Evolutionary conservation across 169 alveolate genomes (phyloP), one percentile per base, ranked within the genome.

Genomic region (Theileria parva): DNA sequence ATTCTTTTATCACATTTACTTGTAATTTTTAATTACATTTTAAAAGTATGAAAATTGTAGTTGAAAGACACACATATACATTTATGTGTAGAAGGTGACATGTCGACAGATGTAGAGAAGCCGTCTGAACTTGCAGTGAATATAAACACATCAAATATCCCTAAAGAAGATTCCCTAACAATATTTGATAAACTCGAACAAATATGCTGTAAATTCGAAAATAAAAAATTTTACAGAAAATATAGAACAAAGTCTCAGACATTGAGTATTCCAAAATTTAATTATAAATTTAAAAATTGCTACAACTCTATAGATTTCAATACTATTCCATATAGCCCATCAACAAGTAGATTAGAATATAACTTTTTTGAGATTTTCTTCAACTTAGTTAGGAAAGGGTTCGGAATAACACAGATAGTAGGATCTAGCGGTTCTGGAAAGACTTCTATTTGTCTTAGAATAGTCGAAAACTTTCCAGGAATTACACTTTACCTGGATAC

Each of bases 371-470:
- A 44, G 0, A 21, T 59, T 28, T 73, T 73, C 25, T 59, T 57
- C 34, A 73, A 73, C 39, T 21, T 73, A 12, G 80, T 76, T 15
- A 60, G 51, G 32, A 65, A 81, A 48, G 81, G 86, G 27, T 53
- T 72, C 6, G 89, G 89, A 19, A 83, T 83, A 12, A 75, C 81
- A n/a, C 79, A 83, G 78, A 55, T 83, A n/a, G 67, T 66, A 23
- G 89, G 89, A 32, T 37, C 86, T 19, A 83, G 89, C 53, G 89
- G 89, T 0, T 72, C 85, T 34, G 89, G 89, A 11, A 83, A 83
- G 76, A 83, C 89, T 17, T 63, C 81, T 6, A 72, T 66, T 30
- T 83, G 89, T 53, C 39, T 83, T 7, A 11, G 53, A n/a, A 34
- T 67, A 55, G 80, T 60, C 27, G 59, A 83, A 32, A 67, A 21